phyloP scores from a whole-genome alignment of 352 stramenopile species.

The Phytophthora ramorum region DNA sequence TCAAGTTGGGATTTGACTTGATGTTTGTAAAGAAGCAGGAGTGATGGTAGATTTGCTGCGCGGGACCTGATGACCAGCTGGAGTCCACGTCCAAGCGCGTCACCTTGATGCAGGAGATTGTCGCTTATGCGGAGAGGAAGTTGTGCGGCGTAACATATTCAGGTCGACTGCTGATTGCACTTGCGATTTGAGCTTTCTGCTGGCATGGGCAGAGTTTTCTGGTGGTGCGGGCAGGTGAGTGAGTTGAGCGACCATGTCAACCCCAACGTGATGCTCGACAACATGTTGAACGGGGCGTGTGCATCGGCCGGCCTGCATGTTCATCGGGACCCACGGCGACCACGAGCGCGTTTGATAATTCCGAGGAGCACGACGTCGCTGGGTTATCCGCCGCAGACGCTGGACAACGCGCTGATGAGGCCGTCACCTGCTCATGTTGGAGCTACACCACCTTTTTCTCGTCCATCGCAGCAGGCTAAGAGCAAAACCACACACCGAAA shows the following conservation, averaged over 20 bases:
- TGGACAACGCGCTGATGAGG: too few relatives aligned
- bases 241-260: conserved; percentile 4
- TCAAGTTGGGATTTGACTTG: conserved; percentile 27
- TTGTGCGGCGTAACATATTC: conserved; percentile 10
- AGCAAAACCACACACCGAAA: too few relatives aligned
- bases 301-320: too few relatives aligned
- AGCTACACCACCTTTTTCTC: too few relatives aligned
- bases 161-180: too few relatives aligned
- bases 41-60: conserved; percentile 30
- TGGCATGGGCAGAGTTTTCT: neutral
- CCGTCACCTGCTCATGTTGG: too few relatives aligned
- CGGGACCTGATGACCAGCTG: conserved; percentile 7
- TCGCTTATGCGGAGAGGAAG: conserved; percentile 7
- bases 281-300: neutral
- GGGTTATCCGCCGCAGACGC: too few relatives aligned
- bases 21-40: conserved; percentile 17
- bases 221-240: too few relatives aligned
- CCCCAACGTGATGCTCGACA: neutral
- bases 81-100: conserved; percentile 5
- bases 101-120: neutral
- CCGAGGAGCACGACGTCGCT: neutral
- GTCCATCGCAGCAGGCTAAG: too few relatives aligned
- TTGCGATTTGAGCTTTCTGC: conserved; percentile 12
- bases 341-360: neutral
- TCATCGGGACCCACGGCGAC: too few relatives aligned